Evolutionary conservation across 768 basidiomycete genomes (phyloP).

Genomic region (Hirschioporus abietinus): DNA sequence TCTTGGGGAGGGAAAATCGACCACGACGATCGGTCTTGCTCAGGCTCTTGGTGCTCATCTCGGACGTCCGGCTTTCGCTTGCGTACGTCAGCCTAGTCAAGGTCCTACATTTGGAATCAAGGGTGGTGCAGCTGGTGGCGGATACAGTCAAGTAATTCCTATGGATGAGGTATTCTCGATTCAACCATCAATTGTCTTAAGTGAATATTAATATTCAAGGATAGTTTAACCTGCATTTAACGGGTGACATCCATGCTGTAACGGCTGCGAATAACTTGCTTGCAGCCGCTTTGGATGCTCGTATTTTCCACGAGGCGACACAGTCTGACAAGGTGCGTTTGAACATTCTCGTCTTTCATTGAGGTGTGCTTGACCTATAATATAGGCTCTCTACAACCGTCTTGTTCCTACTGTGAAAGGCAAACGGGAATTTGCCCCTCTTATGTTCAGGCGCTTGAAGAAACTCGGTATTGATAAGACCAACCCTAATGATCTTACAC

Average conservation of each 20-base stretch:
- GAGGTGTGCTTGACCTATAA: background rate
- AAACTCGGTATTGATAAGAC: constrained; percentile 96
- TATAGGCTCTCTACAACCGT: constrained; percentile 77
- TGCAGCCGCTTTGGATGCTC: constrained; percentile 92
- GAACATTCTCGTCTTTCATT: background rate
- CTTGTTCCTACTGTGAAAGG: constrained; percentile 93
- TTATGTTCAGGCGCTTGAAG: constrained; percentile 93
- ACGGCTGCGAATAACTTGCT: constrained; percentile 96
- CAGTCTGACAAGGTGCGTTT: constrained; percentile 78
- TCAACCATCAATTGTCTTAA: constrained; percentile 4
- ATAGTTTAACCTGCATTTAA: constrained; percentile 92
- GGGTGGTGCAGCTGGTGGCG: constrained; percentile 96
- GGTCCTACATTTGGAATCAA: constrained; percentile 99
- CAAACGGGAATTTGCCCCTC: constrained; percentile 87
- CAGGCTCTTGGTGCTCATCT: constrained; percentile 96
- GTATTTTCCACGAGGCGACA: constrained; percentile 96
- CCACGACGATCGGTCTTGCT: constrained; percentile 93
- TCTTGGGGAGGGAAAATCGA: constrained; percentile 96
- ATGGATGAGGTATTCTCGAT: constrained; percentile 78
- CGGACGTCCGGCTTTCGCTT: constrained; percentile 88
- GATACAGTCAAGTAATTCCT: constrained; percentile 97
- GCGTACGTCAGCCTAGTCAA: constrained; percentile 96
- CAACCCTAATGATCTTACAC: constrained; percentile 84
- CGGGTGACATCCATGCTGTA: constrained; percentile 97
- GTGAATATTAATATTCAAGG: background rate